Evolutionary conservation across 352 stramenopile genomes (phyloP), one percentile per base, ranked within the genome.

Genomic region (Globisporangium ultimum): DNA sequence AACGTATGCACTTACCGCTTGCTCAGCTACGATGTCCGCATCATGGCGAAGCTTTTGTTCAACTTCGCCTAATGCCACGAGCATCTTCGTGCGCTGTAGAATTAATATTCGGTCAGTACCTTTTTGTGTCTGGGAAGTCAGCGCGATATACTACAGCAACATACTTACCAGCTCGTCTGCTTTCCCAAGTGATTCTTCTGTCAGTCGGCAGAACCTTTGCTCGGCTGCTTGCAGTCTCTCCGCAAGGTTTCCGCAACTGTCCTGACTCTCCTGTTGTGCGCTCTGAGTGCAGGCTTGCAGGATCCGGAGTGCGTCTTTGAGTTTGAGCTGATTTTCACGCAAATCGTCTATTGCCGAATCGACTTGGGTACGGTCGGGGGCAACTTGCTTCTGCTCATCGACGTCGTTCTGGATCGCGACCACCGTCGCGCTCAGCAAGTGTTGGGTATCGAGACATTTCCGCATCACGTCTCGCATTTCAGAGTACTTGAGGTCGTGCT

Each of bases 381-480:
- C 22, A 18, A 48, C 45, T 20, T 48, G 68, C 42, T 74, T 73
- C 14, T 68, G 48, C 17, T 78, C 64, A 21, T 88, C 78, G 13
- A 86, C 48, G 14, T 88, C 80, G 7, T 56, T 66, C 63, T 88
- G 77, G 20, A 89, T 54, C 46, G 72, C 68, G 15, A 89, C 77
- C 8, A 89, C 66, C 0, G 73, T 87, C 17, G 66, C 61, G 55
- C 80, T 87, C 21, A 89, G 52, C 43, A 88, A 56, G 34, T 89
- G 77, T 46, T 89, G 77, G 21, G 74, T 79, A 22, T 89, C 77
- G 1, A 85, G 63, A 40, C 69, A 84, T 43, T 85, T 89, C 12
- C 73, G 69, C 20, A 88, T 28, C 20, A 84, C 63, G 1, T 53
- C 61, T 28, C 80, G 81, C 17, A 80, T 46, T 13, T 87, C 72